Conservation (phyloP, 352 stramenopile species). For the Phytopythium boreale region DNA sequence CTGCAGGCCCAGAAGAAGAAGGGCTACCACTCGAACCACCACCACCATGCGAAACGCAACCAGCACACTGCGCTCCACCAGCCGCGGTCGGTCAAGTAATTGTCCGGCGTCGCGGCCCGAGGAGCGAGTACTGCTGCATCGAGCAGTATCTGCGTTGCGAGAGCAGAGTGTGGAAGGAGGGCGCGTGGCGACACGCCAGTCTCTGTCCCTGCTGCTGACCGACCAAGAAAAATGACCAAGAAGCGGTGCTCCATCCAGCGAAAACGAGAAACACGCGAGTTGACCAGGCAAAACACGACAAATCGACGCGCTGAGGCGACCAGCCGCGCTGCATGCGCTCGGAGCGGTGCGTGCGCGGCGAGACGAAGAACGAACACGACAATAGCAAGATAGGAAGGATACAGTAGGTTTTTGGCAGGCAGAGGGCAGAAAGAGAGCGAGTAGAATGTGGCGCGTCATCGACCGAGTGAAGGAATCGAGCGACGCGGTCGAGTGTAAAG, state of each 20-base stretch:
- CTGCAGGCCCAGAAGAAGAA: constrained; percentile 27
- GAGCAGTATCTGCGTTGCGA: constrained; percentile 11
- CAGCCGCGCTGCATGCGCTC: neutral
- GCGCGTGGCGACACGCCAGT: neutral
- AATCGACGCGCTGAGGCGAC: neutral
- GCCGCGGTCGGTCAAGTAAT: constrained; percentile 68
- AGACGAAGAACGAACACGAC: neutral
- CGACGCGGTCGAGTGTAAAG: constrained; percentile 5
- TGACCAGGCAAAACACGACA: constrained; percentile 6
- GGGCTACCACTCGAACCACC: constrained; percentile 21
- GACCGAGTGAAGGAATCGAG: constrained; percentile 7
- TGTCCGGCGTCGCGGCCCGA: constrained; percentile 10
- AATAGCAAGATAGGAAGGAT: constrained; percentile 8
- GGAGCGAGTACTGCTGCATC: constrained; percentile 9
- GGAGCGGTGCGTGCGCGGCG: constrained; percentile 7
- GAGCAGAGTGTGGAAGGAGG: constrained; percentile 4
- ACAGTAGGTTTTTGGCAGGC: constrained; percentile 12
- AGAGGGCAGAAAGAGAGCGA: constrained; percentile 4
- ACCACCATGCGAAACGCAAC: constrained; percentile 38
- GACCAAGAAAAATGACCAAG: constrained; percentile 16
- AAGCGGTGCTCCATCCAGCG: constrained; percentile 30
- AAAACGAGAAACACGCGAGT: constrained; percentile 23
- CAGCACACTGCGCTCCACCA: constrained; percentile 56
- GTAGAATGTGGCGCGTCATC: constrained; percentile 5
- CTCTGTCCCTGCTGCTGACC: constrained; percentile 7